Percentiles rank a stretch among this genome's conserved stretches.
Evolutionary conservation across 768 basidiomycete species (phyloP).

Genomic region (Phanerochaete carnosa): DNA sequence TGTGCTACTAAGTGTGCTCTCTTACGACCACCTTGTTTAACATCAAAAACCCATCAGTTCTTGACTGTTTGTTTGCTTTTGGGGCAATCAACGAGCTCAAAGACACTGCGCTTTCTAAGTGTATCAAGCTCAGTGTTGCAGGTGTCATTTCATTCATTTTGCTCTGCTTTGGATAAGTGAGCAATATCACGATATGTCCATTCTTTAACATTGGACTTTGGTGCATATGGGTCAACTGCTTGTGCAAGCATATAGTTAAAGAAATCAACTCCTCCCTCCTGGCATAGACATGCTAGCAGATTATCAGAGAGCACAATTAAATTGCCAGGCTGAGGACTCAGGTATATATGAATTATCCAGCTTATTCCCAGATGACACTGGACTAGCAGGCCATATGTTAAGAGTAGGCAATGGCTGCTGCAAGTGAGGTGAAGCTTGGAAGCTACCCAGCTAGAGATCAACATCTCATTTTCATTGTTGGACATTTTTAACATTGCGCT

Average conservation of each 20-base stretch:
- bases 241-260: neutral
- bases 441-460: neutral
- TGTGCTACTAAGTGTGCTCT: slow-evolving; percentile 23
- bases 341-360: neutral
- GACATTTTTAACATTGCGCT: neutral
- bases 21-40: slow-evolving; percentile 21
- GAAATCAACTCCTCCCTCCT: neutral
- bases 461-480: neutral
- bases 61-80: slow-evolving; percentile 5
- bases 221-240: neutral
- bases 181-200: slow-evolving; percentile 6
- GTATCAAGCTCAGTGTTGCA: slow-evolving; percentile 4
- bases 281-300: neutral
- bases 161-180: neutral
- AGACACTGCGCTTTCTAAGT: slow-evolving; percentile 12
- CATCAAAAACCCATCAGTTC: neutral
- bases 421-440: neutral
- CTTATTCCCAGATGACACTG: neutral
- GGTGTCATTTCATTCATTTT: slow-evolving; percentile 9
- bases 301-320: neutral
- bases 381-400: neutral
- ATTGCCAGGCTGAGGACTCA: neutral
- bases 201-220: neutral
- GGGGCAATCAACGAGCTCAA: slow-evolving; percentile 23
- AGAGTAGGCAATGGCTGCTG: neutral